These are phyloP conservation scores for Leccinum broughii DNA, from an alignment of 768 basidiomycete species.

Conservation along the genomic window DNA sequence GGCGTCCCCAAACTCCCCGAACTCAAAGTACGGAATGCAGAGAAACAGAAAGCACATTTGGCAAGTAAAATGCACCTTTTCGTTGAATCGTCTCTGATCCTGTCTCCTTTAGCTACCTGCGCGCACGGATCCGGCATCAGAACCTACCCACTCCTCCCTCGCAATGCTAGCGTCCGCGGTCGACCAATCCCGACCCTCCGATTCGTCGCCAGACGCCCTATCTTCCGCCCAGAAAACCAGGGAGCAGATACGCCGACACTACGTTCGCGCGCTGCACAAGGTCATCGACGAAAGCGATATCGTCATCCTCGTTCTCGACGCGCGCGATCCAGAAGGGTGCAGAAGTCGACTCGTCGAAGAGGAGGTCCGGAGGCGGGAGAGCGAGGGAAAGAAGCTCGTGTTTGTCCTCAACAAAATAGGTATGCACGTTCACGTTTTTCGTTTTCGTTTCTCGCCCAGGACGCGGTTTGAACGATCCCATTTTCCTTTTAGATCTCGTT, in stretches of 20 bases:
- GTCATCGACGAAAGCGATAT: slow-evolving; percentile 95
- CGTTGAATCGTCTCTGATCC: background rate
- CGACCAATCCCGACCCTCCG: slow-evolving; percentile 3
- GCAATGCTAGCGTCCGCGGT: slow-evolving; percentile 48
- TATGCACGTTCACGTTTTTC: slow-evolving; percentile 35
- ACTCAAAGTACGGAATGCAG: slow-evolving; percentile 60
- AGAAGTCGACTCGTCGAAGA: slow-evolving; percentile 92
- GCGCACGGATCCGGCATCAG: slow-evolving; percentile 59
- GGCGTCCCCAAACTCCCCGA: slow-evolving; percentile 83
- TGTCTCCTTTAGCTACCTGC: slow-evolving; percentile 23
- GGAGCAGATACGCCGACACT: slow-evolving; percentile 70
- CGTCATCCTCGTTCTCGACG: slow-evolving; percentile 86
- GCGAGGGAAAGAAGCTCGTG: slow-evolving; percentile 88
- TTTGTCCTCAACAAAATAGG: slow-evolving; percentile 98
- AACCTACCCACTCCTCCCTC: slow-evolving; percentile 66
- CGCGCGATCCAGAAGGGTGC: slow-evolving; percentile 93
- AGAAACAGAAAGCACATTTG: slow-evolving; percentile 44
- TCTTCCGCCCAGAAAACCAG: slow-evolving; percentile 49
- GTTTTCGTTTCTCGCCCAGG: background rate
- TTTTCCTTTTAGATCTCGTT: slow-evolving; percentile 68
- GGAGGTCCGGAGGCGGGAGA: slow-evolving; percentile 82
- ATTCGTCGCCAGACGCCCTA: slow-evolving; percentile 32
- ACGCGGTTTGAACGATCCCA: too few relatives aligned
- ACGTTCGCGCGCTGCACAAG: slow-evolving; percentile 80
- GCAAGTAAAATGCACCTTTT: slow-evolving; percentile 31